These are phyloP conservation scores for Coffea eugenioides DNA, from an alignment of 257 asterid genomes.

Conservation along the genomic window DNA sequence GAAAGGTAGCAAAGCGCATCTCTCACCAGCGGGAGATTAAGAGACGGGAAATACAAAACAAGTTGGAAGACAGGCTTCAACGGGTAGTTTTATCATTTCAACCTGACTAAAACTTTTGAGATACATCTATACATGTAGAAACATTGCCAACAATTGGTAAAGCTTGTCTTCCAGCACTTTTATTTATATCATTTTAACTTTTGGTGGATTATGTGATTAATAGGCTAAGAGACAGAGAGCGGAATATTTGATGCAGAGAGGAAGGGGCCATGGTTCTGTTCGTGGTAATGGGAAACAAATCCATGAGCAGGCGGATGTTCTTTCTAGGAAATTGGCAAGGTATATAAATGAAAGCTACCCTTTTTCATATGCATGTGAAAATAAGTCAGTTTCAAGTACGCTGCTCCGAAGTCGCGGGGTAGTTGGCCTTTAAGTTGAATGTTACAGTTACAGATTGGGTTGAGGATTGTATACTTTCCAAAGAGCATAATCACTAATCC, in stretches of 20 bases:
- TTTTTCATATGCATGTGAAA: background rate
- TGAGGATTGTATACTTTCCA: background rate
- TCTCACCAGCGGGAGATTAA: slow-evolving; percentile 72
- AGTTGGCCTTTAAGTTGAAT: background rate
- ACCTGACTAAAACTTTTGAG: background rate
- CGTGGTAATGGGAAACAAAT: slow-evolving; percentile 44
- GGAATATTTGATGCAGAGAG: slow-evolving; percentile 81
- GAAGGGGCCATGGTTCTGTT: slow-evolving; percentile 39
- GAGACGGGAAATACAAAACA: slow-evolving; percentile 70
- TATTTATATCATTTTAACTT: background rate
- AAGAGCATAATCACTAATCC: background rate
- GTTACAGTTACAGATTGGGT: background rate
- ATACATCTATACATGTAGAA: no score
- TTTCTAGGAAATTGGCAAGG: slow-evolving; percentile 78
- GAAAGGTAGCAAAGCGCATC: slow-evolving; percentile 63
- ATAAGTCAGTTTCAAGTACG: background rate
- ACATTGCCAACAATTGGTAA: background rate
- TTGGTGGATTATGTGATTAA: slow-evolving; percentile 13
- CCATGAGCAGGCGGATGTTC: slow-evolving; percentile 64
- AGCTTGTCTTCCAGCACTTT: background rate
- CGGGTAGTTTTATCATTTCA: slow-evolving; percentile 45
- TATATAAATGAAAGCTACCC: slow-evolving; percentile 10
- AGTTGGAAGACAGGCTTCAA: slow-evolving; percentile 75
- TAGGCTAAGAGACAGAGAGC: slow-evolving; percentile 93
- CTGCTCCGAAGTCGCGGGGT: no score